These are phyloP conservation scores for Vitis rotundifolia DNA, from an alignment of 164 flowering plant genomes.

Conservation along the genomic window DNA sequence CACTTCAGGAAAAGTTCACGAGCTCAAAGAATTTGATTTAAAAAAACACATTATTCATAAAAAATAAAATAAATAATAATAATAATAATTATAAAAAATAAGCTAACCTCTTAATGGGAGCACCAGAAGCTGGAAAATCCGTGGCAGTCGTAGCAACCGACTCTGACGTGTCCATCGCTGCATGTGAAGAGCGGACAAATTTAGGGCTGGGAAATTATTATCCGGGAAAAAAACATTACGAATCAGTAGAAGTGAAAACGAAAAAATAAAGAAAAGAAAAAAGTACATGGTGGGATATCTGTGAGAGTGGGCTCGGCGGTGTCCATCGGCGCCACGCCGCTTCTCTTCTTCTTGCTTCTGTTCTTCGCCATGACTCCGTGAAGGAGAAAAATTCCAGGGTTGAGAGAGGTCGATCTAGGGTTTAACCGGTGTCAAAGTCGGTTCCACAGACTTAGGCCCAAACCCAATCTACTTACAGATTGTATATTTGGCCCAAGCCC, in stretches of 20 bases:
- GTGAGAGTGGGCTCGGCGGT: conserved; percentile 11
- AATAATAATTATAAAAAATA: not conserved
- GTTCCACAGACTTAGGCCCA: not conserved
- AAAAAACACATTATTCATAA: not conserved
- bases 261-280: not conserved
- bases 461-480: no score
- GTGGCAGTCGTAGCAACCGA: conserved; percentile 7
- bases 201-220: not conserved
- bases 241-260: not conserved
- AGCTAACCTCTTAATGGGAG: conserved; percentile 18
- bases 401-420: not conserved
- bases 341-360: conserved; percentile 41
- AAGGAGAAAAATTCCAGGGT: not conserved
- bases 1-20: no score
- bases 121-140: conserved; percentile 16
- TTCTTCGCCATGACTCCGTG: conserved; percentile 44
- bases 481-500: no score
- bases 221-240: no score
- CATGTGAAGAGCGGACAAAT: not conserved
- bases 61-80: not conserved
- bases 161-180: conserved; percentile 54
- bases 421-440: no score
- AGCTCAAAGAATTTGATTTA: not conserved
- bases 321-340: conserved; percentile 41
- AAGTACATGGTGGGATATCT: conserved; percentile 30